A percentile compares a stretch with the other conserved stretches of the same genome.
These are phyloP conservation scores for Pelargonium citronellum DNA, from an alignment of 441 rosid genomes.

Conservation along the genomic window DNA sequence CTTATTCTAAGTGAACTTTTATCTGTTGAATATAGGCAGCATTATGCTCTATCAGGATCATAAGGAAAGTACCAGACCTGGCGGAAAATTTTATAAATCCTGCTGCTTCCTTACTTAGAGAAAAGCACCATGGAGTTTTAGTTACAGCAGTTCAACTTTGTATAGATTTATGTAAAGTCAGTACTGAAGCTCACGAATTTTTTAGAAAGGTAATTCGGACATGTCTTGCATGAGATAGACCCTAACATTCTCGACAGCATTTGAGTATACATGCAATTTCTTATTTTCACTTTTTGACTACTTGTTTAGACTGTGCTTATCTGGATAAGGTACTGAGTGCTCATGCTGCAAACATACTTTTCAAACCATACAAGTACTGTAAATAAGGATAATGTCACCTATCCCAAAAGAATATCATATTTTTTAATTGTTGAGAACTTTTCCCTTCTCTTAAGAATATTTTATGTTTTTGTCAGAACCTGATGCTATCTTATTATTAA, in stretches of 20 bases:
- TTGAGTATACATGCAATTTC: neutral
- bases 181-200: constrained; percentile 76
- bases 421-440: constrained; percentile 8
- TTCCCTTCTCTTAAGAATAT: constrained; percentile 9
- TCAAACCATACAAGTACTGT: neutral
- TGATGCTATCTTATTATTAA: neutral
- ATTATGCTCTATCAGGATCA: constrained; percentile 83
- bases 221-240: constrained; percentile 14
- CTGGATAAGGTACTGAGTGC: too few species aligned
- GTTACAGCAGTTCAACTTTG: constrained; percentile 96
- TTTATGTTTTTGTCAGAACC: constrained; percentile 3
- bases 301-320: neutral
- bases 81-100: constrained; percentile 94
- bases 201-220: constrained; percentile 68
- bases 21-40: constrained; percentile 64
- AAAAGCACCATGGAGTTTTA: constrained; percentile 97
- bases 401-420: neutral
- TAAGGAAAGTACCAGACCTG: constrained; percentile 95
- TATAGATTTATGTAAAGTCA: constrained; percentile 79
- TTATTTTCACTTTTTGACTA: neutral
- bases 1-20: constrained; percentile 19
- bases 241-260: constrained; percentile 4
- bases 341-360: neutral
- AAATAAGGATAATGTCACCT: neutral
- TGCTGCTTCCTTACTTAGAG: constrained; percentile 80